Percentiles rank a stretch among this genome's conserved stretches.
Conservation (phyloP, 768 basidiomycete genomes). For the Piloderma croceum region DNA sequence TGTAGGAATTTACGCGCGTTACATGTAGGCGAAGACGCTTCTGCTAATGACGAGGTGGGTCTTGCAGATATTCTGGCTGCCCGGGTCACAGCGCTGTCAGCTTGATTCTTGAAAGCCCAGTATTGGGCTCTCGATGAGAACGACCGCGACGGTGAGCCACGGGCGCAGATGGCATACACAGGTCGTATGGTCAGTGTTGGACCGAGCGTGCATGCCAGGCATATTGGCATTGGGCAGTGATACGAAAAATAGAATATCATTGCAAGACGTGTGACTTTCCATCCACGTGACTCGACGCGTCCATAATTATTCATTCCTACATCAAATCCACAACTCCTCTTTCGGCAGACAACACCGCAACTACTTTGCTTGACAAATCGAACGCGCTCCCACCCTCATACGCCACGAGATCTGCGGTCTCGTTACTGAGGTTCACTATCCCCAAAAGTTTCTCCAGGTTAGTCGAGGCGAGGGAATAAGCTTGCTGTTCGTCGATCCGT, state of each 20-base stretch:
- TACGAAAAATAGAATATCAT: too few relatives aligned
- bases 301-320: too few relatives aligned
- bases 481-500: constrained; percentile 35
- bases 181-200: neutral
- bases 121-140: too few relatives aligned
- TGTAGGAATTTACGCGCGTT: constrained; percentile 19
- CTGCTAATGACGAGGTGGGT: neutral
- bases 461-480: constrained; percentile 42
- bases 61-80: neutral
- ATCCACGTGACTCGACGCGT: too few relatives aligned
- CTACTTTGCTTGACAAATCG: constrained; percentile 41
- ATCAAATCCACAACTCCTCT: constrained; percentile 47
- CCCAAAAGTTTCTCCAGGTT: constrained; percentile 41
- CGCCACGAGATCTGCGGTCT: constrained; percentile 51
- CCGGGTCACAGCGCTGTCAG: too few relatives aligned
- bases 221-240: neutral
- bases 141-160: too few relatives aligned
- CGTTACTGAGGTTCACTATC: constrained; percentile 25
- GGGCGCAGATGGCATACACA: neutral
- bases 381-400: constrained; percentile 49
- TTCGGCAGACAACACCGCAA: constrained; percentile 48
- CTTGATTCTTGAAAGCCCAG: too few relatives aligned
- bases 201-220: neutral
- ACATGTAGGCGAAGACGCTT: neutral
- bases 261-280: too few relatives aligned